These are phyloP conservation scores for Endotrypanum monterogeii DNA, from an alignment of 208 protist genomes.

Conservation along the genomic window DNA sequence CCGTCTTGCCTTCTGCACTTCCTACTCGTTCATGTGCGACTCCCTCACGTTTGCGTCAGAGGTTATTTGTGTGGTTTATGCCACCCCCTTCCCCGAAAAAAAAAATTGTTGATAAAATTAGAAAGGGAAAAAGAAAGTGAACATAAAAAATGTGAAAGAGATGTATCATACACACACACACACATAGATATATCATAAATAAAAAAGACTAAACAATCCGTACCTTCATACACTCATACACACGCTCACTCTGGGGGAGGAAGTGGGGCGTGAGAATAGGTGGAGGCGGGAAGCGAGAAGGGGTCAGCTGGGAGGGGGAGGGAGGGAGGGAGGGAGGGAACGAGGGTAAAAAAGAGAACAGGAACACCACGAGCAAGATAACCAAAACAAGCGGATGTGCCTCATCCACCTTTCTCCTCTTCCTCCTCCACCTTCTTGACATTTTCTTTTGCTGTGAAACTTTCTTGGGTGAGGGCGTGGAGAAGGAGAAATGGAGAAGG, in stretches of 20 bases:
- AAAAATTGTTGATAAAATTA: not conserved
- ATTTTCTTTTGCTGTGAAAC: not conserved
- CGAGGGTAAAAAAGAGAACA: not conserved
- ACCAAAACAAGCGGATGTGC: not conserved
- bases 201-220: not conserved
- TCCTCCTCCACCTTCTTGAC: too few species aligned
- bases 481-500: not conserved
- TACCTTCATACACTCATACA: too few species aligned
- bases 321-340: not conserved
- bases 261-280: too few species aligned
- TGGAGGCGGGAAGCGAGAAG: not conserved
- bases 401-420: not conserved
- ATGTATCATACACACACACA: not conserved
- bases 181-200: not conserved
- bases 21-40: too few species aligned
- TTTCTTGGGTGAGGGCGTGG: not conserved
- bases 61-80: too few species aligned
- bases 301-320: not conserved
- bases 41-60: too few species aligned
- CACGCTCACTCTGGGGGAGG: too few species aligned
- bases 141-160: not conserved
- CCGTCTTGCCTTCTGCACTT: too few species aligned
- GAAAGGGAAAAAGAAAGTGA: not conserved
- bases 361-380: not conserved
- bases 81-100: too few species aligned